phyloP scores from a whole-genome alignment of 1,284 basidiomycete genomes.

The Pseudozyma pruni region DNA sequence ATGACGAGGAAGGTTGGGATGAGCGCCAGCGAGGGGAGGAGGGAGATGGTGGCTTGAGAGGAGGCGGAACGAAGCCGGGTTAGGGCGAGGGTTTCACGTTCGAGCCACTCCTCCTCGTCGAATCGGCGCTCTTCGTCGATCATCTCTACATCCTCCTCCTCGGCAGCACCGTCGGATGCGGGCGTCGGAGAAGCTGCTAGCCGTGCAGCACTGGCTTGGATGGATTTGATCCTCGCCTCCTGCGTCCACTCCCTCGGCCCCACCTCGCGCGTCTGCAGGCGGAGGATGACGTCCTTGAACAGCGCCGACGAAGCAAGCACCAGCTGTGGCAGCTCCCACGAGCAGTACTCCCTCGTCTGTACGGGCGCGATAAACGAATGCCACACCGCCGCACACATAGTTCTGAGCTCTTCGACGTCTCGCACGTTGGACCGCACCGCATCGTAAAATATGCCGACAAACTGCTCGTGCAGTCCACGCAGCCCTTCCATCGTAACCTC shows the following conservation, averaged over 20 bases:
- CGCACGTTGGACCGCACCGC: constrained; percentile 48
- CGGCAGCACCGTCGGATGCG: constrained; percentile 14
- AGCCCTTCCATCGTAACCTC: constrained; percentile 15
- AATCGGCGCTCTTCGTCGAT: constrained; percentile 41
- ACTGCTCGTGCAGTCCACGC: constrained; percentile 37
- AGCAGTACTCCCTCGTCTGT: constrained; percentile 37
- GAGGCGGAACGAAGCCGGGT: constrained; percentile 18
- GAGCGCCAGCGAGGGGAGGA: constrained; percentile 39
- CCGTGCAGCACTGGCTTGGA: constrained; percentile 34
- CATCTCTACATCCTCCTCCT: constrained; percentile 17
- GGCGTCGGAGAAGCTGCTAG: too few species aligned
- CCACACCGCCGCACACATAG: constrained; percentile 55
- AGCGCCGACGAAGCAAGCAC: constrained; percentile 35
- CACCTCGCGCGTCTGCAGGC: constrained; percentile 49
- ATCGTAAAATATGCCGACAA: constrained; percentile 56
- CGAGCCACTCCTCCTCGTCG: constrained; percentile 46
- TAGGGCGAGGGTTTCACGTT: constrained; percentile 21
- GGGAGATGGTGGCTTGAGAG: constrained; percentile 29
- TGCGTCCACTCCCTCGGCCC: constrained; percentile 56
- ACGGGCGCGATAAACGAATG: constrained; percentile 53
- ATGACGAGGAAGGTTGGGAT: constrained; percentile 77
- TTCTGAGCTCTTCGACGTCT: constrained; percentile 55
- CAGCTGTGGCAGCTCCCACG: constrained; percentile 33
- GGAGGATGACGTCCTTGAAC: constrained; percentile 56
- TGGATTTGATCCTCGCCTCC: constrained; percentile 32